These are phyloP conservation scores for Colletotrichum sublineola DNA, from an alignment of 2,329 filamentous ascomycete genomes.

Conservation along the genomic window DNA sequence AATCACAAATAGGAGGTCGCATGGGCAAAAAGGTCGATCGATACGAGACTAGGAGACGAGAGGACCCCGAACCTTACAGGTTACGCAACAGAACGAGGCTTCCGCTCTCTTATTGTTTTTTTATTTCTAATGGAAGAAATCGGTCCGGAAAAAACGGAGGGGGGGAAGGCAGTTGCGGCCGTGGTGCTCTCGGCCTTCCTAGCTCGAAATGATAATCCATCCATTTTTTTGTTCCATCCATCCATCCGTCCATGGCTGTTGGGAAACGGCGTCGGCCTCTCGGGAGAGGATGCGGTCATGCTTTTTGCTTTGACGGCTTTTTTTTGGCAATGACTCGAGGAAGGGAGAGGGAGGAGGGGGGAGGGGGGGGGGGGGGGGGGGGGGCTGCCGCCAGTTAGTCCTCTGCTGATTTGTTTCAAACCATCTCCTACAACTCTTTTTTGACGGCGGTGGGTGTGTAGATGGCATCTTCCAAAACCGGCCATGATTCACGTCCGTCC, in stretches of 20 bases:
- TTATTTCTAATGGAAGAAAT: background rate
- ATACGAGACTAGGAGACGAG: background rate
- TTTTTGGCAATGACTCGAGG: background rate
- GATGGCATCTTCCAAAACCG: background rate
- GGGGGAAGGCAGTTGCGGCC: background rate
- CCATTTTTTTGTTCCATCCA: background rate
- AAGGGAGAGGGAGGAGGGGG: too few species aligned
- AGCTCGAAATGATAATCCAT: constrained; percentile 6
- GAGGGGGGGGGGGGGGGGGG: too few species aligned
- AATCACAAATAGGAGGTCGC: background rate
- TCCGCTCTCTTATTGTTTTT: too few species aligned
- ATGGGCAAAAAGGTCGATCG: constrained; percentile 1
- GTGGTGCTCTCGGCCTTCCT: background rate
- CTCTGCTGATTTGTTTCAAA: background rate
- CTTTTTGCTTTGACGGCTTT: too few species aligned
- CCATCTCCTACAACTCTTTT: too few species aligned
- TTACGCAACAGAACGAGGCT: background rate
- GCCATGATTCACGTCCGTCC: background rate
- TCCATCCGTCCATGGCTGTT: background rate
- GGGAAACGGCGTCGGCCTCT: background rate
- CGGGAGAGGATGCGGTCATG: too few species aligned
- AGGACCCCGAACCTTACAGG: background rate
- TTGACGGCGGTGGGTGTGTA: too few species aligned
- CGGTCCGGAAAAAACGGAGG: background rate
- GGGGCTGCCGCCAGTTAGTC: background rate